Base-by-base conservation (phyloP, 345 rosid species). In the Reutealis trisperma region DNA sequence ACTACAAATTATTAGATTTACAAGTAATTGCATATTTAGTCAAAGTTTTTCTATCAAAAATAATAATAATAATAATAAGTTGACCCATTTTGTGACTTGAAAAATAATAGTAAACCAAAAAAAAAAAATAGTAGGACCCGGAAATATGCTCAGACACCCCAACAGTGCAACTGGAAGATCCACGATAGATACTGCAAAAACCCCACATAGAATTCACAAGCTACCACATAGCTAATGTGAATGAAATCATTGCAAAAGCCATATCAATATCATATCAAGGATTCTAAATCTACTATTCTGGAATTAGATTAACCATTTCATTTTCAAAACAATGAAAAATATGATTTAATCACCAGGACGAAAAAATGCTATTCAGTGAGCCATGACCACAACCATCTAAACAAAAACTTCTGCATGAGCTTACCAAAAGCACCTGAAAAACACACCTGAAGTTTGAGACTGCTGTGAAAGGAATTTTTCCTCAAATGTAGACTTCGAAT, bases 381-480 rank as follows among this genome's bases (percentile, higher is more conserved):
- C 41, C 41, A 37, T 37, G 41, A 37, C 41, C 41, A 37, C 41
- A 37, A 37, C 41, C 41, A 4, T 37, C 41, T 37, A 37, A 37
- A 37, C 41, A 37, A 47, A 5, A 47, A 12, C 30, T 67, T 61
- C 3, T 2, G 6, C 25, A 25, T 67, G 30, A 41, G 21, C 65
- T 67, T 27, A 30, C 4, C 6, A 44, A 8, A 42, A 77, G 30
- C 14, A 18, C 9, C 51, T 42, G 12, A 32, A 7, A 30, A 12
- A 58, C 62, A 63, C 72, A 96, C 99, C 99, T 91, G 99, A 93
- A 84, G 88, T 92, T 82, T 92, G 98, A 71, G 88, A 90, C 80
- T 93, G 93, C 82, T 92, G 98, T 6, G 99, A 88, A 81, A 96
- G 93, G 75, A 93, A 96, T 81, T 93, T 96, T 86, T 96, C 99